Base-by-base conservation (phyloP, 768 basidiomycete species). In the Lanmaoa pseudosensibilis region DNA sequence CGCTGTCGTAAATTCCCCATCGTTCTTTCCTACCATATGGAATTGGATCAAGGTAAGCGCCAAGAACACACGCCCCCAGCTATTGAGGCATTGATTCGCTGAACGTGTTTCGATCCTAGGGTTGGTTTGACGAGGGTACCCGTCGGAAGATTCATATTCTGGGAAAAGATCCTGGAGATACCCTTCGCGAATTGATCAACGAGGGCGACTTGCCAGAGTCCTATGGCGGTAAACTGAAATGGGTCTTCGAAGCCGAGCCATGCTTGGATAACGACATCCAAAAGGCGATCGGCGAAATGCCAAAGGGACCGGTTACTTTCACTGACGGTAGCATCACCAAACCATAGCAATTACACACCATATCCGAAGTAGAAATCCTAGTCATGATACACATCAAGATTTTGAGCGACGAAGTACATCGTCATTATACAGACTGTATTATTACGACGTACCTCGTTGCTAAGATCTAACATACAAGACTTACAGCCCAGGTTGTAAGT, bases 21-120 rank as follows among this genome's bases (percentile, higher is more conserved):
- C 83, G 0, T 94, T 92, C 77, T 94, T 94, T 70, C 82, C 87
- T 3, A 89, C 86, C 2, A 76, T 93, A 11, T 94, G 91, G 91
- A 80, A 79, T 33, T 93, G 91, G 91, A 78, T 93, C 67, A 90
- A 89, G 77, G 87, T 84, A 55, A 39, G 73, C 56, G 19, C 13
- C 9, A 7, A 34, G 40, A 38, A 32, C 9, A 34, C 21, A 4
- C n/a, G n/a, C n/a, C 2, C 5, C 1, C 13, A 8, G 11, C 10
- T 13, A 36, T 19, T 12, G 4, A 21, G 32, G 21, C 33, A 11
- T 49, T 38, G 41, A 45, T 19, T 45, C 25, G 34, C 30, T 27
- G 19, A 25, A 10, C 44, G 19, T 34, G 3, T 37, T 57, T 57
- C 38, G n/a, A 15, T 12, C 23, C 8, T 61, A 88, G 83, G 81